Conservation (phyloP, 768 basidiomycete genomes). For the Amanita thiersii region DNA sequence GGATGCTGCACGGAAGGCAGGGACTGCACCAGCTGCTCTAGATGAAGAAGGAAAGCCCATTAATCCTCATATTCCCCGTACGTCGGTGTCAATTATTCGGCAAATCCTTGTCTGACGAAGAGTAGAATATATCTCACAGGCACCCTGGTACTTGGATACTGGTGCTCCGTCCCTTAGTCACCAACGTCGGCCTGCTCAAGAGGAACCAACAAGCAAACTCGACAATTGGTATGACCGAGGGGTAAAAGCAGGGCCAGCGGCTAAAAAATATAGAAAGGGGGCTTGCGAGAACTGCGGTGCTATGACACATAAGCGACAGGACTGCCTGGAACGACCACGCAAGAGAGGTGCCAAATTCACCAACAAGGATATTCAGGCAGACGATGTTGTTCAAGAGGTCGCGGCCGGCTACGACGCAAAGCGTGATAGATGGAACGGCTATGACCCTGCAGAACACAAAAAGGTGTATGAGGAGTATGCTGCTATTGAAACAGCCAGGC, state of each 20-base stretch:
- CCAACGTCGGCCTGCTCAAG: constrained; percentile 76
- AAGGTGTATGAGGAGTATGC: constrained; percentile 90
- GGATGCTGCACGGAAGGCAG: constrained; percentile 96
- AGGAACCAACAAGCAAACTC: constrained; percentile 53
- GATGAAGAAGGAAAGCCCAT: constrained; percentile 94
- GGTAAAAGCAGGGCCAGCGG: constrained; percentile 75
- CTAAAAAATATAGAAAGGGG: constrained; percentile 95
- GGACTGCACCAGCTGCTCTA: constrained; percentile 92
- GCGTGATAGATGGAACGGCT: constrained; percentile 97
- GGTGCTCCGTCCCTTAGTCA: constrained; percentile 91
- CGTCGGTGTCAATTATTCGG: constrained; percentile 19
- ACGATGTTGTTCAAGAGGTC: constrained; percentile 84
- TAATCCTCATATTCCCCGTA: constrained; percentile 98
- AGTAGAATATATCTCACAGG: constrained; percentile 94
- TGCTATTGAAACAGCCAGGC: constrained; percentile 83
- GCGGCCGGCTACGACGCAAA: constrained; percentile 82
- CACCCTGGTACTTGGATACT: constrained; percentile 97
- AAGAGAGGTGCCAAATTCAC: constrained; percentile 95
- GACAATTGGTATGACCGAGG: constrained; percentile 92
- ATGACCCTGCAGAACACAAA: constrained; percentile 84
- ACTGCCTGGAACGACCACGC: constrained; percentile 94
- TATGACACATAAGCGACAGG: constrained; percentile 83
- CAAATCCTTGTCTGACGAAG: not conserved
- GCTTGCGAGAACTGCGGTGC: constrained; percentile 99
- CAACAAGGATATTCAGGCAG: constrained; percentile 81